Percentiles rank a stretch among this genome's conserved stretches.
Evolutionary conservation across 164 flowering plant genomes (phyloP).

Genomic region (Cinnamomum micranthum): DNA sequence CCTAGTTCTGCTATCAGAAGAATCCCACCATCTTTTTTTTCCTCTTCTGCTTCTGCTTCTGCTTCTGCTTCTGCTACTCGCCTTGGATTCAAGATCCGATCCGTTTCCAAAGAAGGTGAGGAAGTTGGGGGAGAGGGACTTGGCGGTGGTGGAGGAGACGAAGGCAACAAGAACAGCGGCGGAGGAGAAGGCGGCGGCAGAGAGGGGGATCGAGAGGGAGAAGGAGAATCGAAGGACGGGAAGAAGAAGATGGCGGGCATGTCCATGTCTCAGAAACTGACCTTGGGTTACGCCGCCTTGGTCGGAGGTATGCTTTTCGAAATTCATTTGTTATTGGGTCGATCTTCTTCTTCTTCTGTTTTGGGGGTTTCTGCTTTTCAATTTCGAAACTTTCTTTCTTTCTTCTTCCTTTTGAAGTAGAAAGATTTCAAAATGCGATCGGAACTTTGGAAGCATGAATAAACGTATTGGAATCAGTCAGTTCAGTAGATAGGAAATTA

Average conservation of each 20-base stretch:
- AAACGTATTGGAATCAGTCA: too few relatives aligned
- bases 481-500: too few relatives aligned
- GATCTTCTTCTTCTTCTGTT: neutral
- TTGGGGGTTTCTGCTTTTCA: neutral
- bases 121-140: neutral
- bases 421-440: too few relatives aligned
- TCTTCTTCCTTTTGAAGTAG: too few relatives aligned
- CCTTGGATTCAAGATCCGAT: neutral
- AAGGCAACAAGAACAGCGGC: constrained; percentile 29
- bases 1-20: neutral
- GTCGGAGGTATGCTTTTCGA: constrained; percentile 50
- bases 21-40: neutral
- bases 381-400: too few relatives aligned
- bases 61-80: neutral
- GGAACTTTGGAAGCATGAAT: too few relatives aligned
- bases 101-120: neutral
- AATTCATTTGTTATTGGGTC: too few relatives aligned
- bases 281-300: constrained; percentile 84
- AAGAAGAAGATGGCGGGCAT: constrained; percentile 38
- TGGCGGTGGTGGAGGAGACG: constrained; percentile 34
- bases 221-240: constrained; percentile 11
- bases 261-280: constrained; percentile 88
- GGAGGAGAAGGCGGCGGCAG: constrained; percentile 27
- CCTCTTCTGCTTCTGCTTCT: neutral
- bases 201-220: constrained; percentile 20